Conservation (phyloP, 2,329 filamentous ascomycete genomes). For the Cadophora malorum region DNA sequence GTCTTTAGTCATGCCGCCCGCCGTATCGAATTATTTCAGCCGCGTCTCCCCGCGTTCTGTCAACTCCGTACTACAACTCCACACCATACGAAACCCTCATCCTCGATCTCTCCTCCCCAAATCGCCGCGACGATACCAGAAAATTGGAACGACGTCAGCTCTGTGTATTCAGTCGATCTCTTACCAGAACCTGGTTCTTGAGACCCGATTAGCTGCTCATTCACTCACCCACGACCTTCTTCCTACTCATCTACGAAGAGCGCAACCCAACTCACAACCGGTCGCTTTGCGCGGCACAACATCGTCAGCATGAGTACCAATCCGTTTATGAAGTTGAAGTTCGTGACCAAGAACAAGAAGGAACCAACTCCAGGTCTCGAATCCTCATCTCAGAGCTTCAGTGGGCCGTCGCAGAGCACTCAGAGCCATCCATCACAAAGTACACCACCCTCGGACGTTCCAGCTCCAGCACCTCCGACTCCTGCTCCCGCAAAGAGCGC, state of each 20-base stretch:
- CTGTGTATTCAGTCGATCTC: not conserved
- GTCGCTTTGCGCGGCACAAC: not conserved
- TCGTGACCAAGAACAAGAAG: constrained; percentile 7
- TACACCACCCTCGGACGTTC: constrained; percentile 34
- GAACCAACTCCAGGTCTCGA: constrained; percentile 4
- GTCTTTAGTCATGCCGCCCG: constrained; percentile 12
- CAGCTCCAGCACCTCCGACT: not conserved
- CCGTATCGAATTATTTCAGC: constrained; percentile 32
- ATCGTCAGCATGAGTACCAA: constrained; percentile 37
- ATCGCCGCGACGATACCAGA: no score
- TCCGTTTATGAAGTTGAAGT: constrained; percentile 36
- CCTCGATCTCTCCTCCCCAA: constrained; percentile 6
- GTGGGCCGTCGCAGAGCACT: constrained; percentile 14
- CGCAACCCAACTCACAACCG: not conserved
- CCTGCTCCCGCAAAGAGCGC: constrained; percentile 24
- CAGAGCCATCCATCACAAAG: constrained; percentile 23
- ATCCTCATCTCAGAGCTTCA: constrained; percentile 17
- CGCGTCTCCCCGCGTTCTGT: constrained; percentile 17
- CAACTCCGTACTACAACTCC: not conserved
- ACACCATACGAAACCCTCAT: not conserved
- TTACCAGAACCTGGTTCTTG: not conserved
- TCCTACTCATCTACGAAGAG: not conserved
- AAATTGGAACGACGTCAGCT: not conserved
- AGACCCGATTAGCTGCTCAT: not conserved
- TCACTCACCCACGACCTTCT: not conserved